phyloP scores from a whole-genome alignment of 2,329 filamentous ascomycete species.

The Aureobasidium subglaciale region DNA sequence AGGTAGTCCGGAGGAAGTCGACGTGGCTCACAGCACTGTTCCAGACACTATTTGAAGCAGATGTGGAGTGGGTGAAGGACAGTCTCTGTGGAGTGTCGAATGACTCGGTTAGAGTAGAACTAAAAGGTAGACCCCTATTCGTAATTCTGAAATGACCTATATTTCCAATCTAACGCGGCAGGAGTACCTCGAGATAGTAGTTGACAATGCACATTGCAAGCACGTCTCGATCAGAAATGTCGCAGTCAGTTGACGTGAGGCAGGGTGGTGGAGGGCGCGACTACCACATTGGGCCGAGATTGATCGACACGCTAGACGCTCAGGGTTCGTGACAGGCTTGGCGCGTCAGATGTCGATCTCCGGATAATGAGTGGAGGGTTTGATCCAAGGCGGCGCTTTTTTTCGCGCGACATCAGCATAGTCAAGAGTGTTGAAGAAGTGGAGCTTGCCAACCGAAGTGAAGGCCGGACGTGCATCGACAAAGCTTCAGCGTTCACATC shows the following conservation, averaged over 20 bases:
- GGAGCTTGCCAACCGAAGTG: background rate
- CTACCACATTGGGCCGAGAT: background rate
- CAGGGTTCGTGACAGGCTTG: background rate
- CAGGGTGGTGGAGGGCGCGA: background rate
- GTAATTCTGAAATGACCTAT: too few relatives aligned
- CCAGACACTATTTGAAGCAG: background rate
- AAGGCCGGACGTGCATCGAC: background rate
- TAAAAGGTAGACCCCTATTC: too few relatives aligned
- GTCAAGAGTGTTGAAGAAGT: background rate
- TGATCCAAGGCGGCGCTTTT: background rate
- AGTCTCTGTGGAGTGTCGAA: too few relatives aligned
- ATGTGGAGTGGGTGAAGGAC: background rate
- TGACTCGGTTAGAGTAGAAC: background rate
- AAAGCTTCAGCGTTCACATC: background rate
- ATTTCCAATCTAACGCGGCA: too few relatives aligned
- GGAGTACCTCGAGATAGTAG: too few relatives aligned
- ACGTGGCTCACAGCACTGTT: background rate
- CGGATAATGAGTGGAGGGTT: background rate
- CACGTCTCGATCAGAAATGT: too few relatives aligned
- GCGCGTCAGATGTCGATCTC: constrained; percentile 6
- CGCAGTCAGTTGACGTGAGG: background rate
- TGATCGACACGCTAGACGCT: background rate
- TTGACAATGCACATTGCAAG: too few relatives aligned
- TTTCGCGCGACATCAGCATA: background rate
- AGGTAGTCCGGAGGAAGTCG: constrained; percentile 28